Percentiles rank a stretch among this genome's conserved stretches.
These are phyloP conservation scores for Cladophialophora psammophila DNA, from an alignment of 2,329 filamentous ascomycete species.

Conservation along the genomic window DNA sequence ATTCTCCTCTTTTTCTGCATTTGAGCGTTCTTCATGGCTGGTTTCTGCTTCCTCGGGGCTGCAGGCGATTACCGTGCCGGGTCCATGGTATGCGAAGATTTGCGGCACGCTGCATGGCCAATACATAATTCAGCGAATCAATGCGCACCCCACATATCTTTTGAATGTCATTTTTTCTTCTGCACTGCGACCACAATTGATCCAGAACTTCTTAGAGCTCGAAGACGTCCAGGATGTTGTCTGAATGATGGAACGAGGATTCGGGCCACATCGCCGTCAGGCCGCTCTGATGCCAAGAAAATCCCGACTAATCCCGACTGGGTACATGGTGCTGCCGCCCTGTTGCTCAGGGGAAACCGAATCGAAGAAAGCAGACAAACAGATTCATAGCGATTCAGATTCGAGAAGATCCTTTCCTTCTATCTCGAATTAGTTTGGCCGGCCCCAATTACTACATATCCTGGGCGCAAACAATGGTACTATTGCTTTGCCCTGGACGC, in stretches of 20 bases:
- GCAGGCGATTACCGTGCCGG: conserved; percentile 45
- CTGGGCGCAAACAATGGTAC: too few relatives aligned
- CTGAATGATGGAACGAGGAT: not conserved
- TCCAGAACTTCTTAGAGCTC: not conserved
- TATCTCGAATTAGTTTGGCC: too few relatives aligned
- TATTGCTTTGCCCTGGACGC: too few relatives aligned
- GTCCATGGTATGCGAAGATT: conserved; percentile 58
- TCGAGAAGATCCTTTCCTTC: too few relatives aligned
- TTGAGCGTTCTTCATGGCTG: conserved; percentile 40
- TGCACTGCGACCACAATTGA: not conserved
- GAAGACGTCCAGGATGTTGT: not conserved
- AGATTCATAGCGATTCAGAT: too few relatives aligned
- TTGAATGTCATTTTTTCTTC: not conserved
- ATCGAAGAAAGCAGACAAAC: too few relatives aligned
- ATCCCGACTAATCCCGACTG: not conserved
- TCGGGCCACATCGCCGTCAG: not conserved
- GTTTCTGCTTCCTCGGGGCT: conserved; percentile 42
- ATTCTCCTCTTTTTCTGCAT: conserved; percentile 11
- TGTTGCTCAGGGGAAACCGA: not conserved
- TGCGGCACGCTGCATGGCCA: conserved; percentile 59
- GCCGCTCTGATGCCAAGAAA: not conserved
- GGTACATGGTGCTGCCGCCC: not conserved
- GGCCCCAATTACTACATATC: too few relatives aligned
- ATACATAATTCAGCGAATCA: conserved; percentile 49
- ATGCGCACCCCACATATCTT: conserved; percentile 35